Evolutionary conservation across 2,329 filamentous ascomycete genomes (phyloP).

Genomic region (Fusarium acutatum): DNA sequence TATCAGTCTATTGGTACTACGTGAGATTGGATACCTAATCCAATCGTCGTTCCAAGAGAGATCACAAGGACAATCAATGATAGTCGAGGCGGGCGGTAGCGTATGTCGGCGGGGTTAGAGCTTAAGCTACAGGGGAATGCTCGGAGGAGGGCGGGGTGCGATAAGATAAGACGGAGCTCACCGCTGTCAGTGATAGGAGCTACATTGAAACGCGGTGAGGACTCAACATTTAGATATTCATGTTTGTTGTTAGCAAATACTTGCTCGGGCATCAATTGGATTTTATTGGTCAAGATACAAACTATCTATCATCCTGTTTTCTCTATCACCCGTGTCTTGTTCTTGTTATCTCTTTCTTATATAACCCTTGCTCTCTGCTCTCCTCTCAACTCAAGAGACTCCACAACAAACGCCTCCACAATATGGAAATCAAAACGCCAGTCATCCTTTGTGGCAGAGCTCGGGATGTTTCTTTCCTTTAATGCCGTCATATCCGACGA

Average conservation of each 20-base stretch:
- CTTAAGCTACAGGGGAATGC: conserved; percentile 27
- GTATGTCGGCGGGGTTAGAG: conserved; percentile 28
- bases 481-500: conserved; percentile 40
- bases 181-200: conserved; percentile 21
- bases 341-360: conserved; percentile 12
- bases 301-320: background rate
- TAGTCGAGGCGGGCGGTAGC: conserved; percentile 8
- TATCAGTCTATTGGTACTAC: conserved; percentile 28
- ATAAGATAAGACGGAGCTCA: conserved; percentile 46
- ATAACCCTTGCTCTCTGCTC: background rate
- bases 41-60: conserved; percentile 20
- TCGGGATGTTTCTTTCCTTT: conserved; percentile 18
- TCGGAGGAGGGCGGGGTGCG: conserved; percentile 34
- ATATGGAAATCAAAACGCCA: background rate
- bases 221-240: conserved; percentile 2
- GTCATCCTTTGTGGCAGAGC: conserved; percentile 18
- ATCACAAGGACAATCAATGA: conserved; percentile 29
- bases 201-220: conserved; percentile 30
- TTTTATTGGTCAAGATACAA: background rate
- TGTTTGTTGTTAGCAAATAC: background rate
- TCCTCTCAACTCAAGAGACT: background rate
- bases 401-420: conserved; percentile 15
- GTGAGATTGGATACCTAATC: conserved; percentile 3
- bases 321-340: background rate
- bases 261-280: conserved; percentile 15